These are phyloP conservation scores for Spinacia oleracea DNA, from an alignment of 179 eudicot species.

Conservation along the genomic window DNA sequence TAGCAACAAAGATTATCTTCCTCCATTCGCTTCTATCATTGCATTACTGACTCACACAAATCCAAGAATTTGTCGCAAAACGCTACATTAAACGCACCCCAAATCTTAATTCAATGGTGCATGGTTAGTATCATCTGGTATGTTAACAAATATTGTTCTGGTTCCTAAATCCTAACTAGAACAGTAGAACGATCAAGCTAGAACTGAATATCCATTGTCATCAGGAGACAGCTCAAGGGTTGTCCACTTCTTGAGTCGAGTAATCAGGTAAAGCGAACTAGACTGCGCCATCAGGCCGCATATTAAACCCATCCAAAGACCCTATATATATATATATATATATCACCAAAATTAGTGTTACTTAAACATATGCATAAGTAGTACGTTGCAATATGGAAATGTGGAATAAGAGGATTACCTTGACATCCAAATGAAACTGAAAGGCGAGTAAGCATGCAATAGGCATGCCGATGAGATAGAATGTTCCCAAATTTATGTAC, in stretches of 20 bases:
- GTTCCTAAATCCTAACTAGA: not conserved
- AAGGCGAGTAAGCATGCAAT: constrained; percentile 57
- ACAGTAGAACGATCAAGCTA: not conserved
- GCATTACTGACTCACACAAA: not conserved
- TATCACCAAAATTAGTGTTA: not conserved
- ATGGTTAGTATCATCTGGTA: not conserved
- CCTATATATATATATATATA: too few relatives aligned
- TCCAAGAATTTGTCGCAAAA: not conserved
- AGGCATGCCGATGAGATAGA: constrained; percentile 62
- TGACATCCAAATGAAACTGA: constrained; percentile 47
- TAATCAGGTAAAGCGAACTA: constrained; percentile 17
- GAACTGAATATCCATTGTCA: not conserved
- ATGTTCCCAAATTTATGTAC: constrained; percentile 52
- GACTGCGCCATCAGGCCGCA: constrained; percentile 29
- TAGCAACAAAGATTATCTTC: too few relatives aligned
- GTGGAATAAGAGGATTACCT: constrained; percentile 33
- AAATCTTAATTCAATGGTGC: not conserved
- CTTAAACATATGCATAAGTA: not conserved
- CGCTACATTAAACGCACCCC: not conserved
- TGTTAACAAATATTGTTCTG: not conserved
- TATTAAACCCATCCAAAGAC: constrained; percentile 68
- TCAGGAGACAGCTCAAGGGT: constrained; percentile 8
- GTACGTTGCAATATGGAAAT: not conserved
- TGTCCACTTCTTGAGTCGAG: constrained; percentile 23
- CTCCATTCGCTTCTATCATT: too few relatives aligned